Base-by-base conservation (phyloP, 2,329 filamentous ascomycete genomes). In the Dactylellina sp. region DNA sequence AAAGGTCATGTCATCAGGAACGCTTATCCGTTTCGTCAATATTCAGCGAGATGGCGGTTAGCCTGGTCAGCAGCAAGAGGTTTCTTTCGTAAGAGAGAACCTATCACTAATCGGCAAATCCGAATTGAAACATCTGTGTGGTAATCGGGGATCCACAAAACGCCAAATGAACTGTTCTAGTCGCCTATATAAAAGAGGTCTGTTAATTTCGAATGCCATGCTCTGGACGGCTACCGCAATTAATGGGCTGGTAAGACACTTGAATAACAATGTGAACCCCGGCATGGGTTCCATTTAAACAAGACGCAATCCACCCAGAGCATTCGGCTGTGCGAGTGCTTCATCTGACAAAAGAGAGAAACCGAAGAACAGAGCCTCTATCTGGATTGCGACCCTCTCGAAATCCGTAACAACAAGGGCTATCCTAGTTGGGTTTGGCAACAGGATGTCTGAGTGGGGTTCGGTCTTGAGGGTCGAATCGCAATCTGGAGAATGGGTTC, bases 91-190 rank as follows among this genome's bases (percentile, higher is more conserved):
- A 4, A 32, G 5, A 32, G n/a, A 32, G 28, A 32, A 32, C 28
- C 28, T 32, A 65, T 65, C 53, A 68, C 53, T 59, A 68, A 68
- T 57, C 52, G 60, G 49, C 25, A 39, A 18, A 6, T 39, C 16
- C 7, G 12, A 59, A 50, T 57, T 59, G 52, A 57, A 65, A 66
- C 32, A 20, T n/a, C 32, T 44, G 11, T 37, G 52, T 35, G n/a
- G 42, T 50, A 50, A 42, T 57, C 52, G 46, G 63, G 63, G 53
- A 68, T 68, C 63, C 63, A 68, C 63, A 44, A 25, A 68, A 25
- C 59, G 18, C 37, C 32, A 66, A 52, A 59, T 56, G 32, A 60
- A 49, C 5, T 9, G 50, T 40, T 25, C 39, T 57, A 18, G 53
- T 57, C 53, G 53, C 53, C 53, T 44, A 44, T 42, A 40, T 40